Base-by-base conservation (phyloP, 192 early-diverging fungal genomes). In the Rhizoclosmatium sp. region DNA sequence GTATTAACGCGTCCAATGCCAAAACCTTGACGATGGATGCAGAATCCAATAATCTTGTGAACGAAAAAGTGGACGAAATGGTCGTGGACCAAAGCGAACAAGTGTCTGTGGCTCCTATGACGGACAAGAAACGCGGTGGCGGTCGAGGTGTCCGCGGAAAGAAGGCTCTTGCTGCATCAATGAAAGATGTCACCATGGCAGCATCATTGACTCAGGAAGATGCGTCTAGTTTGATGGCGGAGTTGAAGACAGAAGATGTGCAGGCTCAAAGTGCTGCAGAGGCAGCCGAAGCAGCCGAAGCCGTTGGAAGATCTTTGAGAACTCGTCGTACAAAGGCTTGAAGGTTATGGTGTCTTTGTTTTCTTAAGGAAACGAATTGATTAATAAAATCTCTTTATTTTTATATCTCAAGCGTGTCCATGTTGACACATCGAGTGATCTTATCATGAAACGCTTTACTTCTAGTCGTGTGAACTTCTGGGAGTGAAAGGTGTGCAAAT, bases 391-490 rank as follows among this genome's bases (percentile, higher is more conserved):
- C 21, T 40, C 10, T 62, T 31, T 62, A 23, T 31, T 62, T 62
- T 21, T 40, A 62, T 62, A 75, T 14, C 14, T 75, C 59, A 46
- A 75, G 9, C 5, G 72, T 21, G 40, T 75, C 72, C 56, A 75
- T 47, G 44, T 64, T 75, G 10, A 75, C 44, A 19, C 72, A 75
- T 21, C 47, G 12, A 23, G 59, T 64, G 45, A 75, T 45, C 14
- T n/a, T 75, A 10, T 75, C 72, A 19, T 75, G 72, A 39, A 64
- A 75, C 2, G 72, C 9, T 62, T 75, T 75, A 56, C 72, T 75
- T 2, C 72, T 56, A 16, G 72, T 75, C 41, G 61, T 75, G 59
- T 75, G 58, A n/a, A 75, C 72, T 62, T 75, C 72, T n/a, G 72
- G 72, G 40, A 60, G 72, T 10, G 72, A 75, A 7, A 75, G 42